Evolutionary conservation across 2,329 filamentous ascomycete genomes (phyloP).

Genomic region (Acarospora socialis): DNA sequence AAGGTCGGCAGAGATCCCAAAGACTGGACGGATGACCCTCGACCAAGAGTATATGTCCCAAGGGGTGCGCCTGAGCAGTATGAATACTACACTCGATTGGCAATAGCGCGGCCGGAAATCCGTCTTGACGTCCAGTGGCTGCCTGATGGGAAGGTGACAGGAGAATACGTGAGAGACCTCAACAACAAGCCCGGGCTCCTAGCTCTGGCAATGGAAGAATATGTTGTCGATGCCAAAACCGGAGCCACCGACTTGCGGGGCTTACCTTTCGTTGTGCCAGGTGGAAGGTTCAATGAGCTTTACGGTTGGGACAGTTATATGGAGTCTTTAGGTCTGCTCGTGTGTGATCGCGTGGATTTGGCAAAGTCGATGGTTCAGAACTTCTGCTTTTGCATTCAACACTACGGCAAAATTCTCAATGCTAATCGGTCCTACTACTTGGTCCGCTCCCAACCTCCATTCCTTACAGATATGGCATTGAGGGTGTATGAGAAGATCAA

Average conservation of each 20-base stretch:
- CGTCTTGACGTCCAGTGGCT: constrained; percentile 75
- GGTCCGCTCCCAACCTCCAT: constrained; percentile 83
- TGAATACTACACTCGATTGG: constrained; percentile 75
- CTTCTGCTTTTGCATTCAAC: constrained; percentile 95
- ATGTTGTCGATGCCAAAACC: constrained; percentile 49
- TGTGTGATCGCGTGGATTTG: constrained; percentile 71
- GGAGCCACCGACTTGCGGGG: constrained; percentile 60
- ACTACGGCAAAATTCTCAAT: constrained; percentile 97
- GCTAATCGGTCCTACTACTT: constrained; percentile 95
- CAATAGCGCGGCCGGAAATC: constrained; percentile 64
- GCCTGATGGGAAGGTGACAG: constrained; percentile 56
- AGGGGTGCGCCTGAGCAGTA: constrained; percentile 71
- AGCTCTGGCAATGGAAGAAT: constrained; percentile 76
- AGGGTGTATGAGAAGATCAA: constrained; percentile 89
- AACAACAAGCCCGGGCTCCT: constrained; percentile 80
- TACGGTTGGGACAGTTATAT: constrained; percentile 99
- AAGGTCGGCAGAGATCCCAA: constrained; percentile 81
- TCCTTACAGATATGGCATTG: constrained; percentile 92
- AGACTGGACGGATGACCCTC: constrained; percentile 82
- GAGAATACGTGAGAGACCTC: constrained; percentile 66
- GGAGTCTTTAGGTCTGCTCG: constrained; percentile 78
- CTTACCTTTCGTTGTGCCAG: constrained; percentile 90
- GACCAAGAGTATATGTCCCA: constrained; percentile 85
- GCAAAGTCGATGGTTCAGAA: constrained; percentile 92
- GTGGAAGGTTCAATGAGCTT: constrained; percentile 92